Base-by-base conservation (phyloP, 2,329 filamentous ascomycete genomes). In the Colletotrichum sp. region DNA sequence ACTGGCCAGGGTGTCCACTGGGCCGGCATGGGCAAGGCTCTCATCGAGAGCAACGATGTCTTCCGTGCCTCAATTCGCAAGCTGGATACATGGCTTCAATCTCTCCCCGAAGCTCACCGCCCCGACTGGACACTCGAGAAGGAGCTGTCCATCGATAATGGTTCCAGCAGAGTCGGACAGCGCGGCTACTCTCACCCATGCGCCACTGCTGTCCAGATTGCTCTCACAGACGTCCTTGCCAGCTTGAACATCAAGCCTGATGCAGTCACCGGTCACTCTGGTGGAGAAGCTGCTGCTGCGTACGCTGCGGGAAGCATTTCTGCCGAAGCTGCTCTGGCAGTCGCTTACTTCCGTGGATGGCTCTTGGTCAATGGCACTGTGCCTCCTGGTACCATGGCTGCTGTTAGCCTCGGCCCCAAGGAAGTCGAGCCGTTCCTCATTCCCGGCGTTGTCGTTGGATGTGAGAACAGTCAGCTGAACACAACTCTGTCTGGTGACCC, bases 251-350 rank as follows among this genome's bases (percentile, higher is more conserved):
- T 89, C 30, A 66, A 59, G 2, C 84, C 85, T 0, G 32, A 78
- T 8, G 83, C 81, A 1, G 84, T 86, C 0, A 82, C 87, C 5
- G 87, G 87, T 1, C 87, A 89, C 72, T 87, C 85, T 0, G 82
- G 80, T 3, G 87, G 87, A 2, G 87, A 89, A 74, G 86, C 88
- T 39, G 87, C 83, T 0, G 87, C 87, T 2, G 86, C 87, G 0
- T 88, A 88, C 63, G 85, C 86, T 1, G 81, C 83, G 0, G 85
- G 86, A 1, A 74, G 79, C 2, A 73, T 89, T 6, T 80, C 83
- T 0, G 78, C 81, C 1, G 74, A 81, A 18, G 82, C 84, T 6
- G 86, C 87, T 9, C 84, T 88, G 65, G 80, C 79, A 4, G 78
- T 83, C 0, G 85, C 86, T 0, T 88, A 85, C 72, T 84, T 85